Percentiles rank a stretch among this genome's conserved stretches.
Conservation (phyloP, 768 basidiomycete species). For the Amyloporia xantha region DNA sequence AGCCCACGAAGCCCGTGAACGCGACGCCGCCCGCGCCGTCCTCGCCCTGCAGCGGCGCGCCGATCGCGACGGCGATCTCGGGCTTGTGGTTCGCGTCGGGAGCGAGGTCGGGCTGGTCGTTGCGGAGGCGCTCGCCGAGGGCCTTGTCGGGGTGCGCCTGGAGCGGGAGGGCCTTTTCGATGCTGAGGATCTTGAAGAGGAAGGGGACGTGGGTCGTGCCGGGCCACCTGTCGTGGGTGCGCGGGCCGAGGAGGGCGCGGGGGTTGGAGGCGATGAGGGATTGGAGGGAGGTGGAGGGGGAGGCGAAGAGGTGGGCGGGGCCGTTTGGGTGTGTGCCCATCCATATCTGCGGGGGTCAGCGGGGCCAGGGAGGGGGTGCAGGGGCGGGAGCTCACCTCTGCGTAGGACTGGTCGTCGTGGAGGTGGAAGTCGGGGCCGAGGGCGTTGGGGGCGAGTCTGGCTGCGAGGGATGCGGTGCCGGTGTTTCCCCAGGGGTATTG, state of each 20-base stretch:
- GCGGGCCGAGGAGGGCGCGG: slow-evolving; percentile 27
- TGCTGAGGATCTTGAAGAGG: slow-evolving; percentile 51
- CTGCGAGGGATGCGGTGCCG: slow-evolving; percentile 40
- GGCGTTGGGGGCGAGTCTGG: slow-evolving; percentile 32
- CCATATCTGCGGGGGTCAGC: slow-evolving; percentile 37
- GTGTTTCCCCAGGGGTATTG: slow-evolving; percentile 50
- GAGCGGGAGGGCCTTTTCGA: slow-evolving; percentile 48
- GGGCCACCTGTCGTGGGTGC: slow-evolving; percentile 27
- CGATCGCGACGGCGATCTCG: slow-evolving; percentile 50
- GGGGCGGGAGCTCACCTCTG: slow-evolving; percentile 34
- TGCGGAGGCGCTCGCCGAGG: slow-evolving; percentile 37
- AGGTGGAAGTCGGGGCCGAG: slow-evolving; percentile 29
- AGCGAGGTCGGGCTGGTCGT: slow-evolving; percentile 34
- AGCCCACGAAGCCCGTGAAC: slow-evolving; percentile 44
- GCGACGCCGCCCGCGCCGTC: slow-evolving; percentile 8
- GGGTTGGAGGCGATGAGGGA: slow-evolving; percentile 27
- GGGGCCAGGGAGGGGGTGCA: not conserved
- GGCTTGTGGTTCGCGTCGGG: slow-evolving; percentile 53
- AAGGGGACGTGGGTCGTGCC: slow-evolving; percentile 38
- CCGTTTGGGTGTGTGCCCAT: slow-evolving; percentile 54
- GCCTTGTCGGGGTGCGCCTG: slow-evolving; percentile 52
- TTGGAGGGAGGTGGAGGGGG: slow-evolving; percentile 23
- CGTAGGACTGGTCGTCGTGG: slow-evolving; percentile 42
- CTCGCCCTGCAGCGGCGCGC: slow-evolving; percentile 26
- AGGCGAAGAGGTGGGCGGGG: slow-evolving; percentile 32